Base-by-base conservation (phyloP, 2,329 filamentous ascomycete genomes). In the Rutstroemia sydowiana region DNA sequence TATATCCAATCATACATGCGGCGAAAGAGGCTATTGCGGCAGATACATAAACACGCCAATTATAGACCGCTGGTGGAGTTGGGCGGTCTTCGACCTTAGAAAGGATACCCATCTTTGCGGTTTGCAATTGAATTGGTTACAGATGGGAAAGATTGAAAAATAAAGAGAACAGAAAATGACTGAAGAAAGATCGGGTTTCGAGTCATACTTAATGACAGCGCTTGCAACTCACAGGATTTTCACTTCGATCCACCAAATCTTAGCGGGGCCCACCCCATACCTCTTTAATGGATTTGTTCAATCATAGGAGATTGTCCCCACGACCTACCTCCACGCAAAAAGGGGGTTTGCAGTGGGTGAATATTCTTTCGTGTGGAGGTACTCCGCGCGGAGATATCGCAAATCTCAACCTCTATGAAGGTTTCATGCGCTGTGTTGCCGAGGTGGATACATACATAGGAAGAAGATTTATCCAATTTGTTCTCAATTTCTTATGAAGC, bases 1-100 rank as follows among this genome's bases (percentile, higher is more conserved):
- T 59, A 48, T 59, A 61, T 28, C 61, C 61, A 31, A 63, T 62
- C 57, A 60, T 58, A 55, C 57, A 59, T 8, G 45, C 50, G 2
- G 58, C 59, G 2, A 60, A 48, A 46, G 55, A 60, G 23, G 56
- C 40, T 10, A 55, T 45, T 32, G 59, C 51, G 6, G 58, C 55
- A 6, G 60, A 53, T 26, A 57, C 34, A 32, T 63, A 61, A n/a
- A 60, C 51, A 10, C 60, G 54, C 11, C 44, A 51, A 32, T 61
- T 61, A 53, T 63, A 61, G 16, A 62, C 54, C 32, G 52, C 54
- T 18, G 51, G 44, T 10, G 59, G 59, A 2, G 60, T 62, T 36
- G 60, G 57, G 30, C 60, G 55, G 41, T 62, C 60, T 52, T 60
- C 60, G 41, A 48, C 20, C 13, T 56, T 59, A 36, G 57, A 56